Percentiles rank a stretch among this genome's conserved stretches.
Conservation (phyloP, 306 rosid species). For the Arachis stenosperma region DNA sequence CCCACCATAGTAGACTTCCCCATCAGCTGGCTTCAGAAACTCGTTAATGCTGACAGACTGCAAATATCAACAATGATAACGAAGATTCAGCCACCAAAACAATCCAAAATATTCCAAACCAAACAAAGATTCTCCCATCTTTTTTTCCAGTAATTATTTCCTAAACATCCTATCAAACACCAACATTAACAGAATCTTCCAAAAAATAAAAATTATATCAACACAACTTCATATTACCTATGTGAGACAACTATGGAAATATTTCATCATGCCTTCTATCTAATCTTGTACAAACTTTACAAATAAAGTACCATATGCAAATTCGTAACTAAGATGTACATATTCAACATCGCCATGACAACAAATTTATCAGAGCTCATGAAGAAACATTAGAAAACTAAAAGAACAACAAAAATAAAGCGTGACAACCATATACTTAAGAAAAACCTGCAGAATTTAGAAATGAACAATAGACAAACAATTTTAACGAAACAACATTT, state of each 20-base stretch:
- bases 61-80: background rate
- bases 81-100: background rate
- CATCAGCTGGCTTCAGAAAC: constrained; percentile 94
- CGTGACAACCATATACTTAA: background rate
- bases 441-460: no score
- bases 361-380: no score
- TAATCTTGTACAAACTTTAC: background rate
- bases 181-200: no score
- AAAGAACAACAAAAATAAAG: background rate
- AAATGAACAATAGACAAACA: no score
- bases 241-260: no score
- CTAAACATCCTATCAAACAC: no score
- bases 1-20: constrained; percentile 73
- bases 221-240: no score
- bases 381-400: background rate
- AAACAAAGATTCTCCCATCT: background rate
- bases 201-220: no score
- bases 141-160: no score
- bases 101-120: background rate
- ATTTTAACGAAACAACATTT: no score
- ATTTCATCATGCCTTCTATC: no score
- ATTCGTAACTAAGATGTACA: background rate
- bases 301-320: background rate
- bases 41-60: constrained; percentile 86
- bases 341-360: background rate